These are phyloP conservation scores for Eremochloa ophiuroides DNA, from an alignment of 176 grass and related monocot genomes.

Conservation along the genomic window DNA sequence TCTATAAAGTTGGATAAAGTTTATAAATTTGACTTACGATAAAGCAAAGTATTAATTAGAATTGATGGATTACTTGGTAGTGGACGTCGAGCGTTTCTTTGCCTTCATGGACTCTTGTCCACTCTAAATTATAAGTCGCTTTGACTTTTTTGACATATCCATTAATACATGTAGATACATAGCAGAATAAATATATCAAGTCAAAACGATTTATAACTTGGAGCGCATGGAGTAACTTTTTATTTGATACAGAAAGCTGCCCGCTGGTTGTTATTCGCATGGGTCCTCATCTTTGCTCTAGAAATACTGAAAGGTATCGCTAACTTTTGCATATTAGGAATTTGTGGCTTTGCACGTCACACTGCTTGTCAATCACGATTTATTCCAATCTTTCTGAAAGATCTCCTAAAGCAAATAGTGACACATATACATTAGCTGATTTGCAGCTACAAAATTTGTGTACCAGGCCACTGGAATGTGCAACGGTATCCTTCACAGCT, in stretches of 20 bases:
- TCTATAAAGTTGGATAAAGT: too few species aligned
- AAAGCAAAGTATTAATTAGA: too few species aligned
- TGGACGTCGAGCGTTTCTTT: background rate
- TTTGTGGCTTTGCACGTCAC: background rate
- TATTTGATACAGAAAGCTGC: too few species aligned
- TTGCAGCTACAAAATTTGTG: background rate
- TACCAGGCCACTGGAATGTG: background rate
- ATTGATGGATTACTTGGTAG: background rate
- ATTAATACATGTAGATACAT: too few species aligned
- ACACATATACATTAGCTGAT: background rate
- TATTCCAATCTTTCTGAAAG: background rate
- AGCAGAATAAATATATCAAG: too few species aligned
- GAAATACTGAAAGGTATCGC: background rate
- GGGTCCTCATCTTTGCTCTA: background rate
- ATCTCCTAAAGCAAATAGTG: background rate
- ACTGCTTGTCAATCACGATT: background rate
- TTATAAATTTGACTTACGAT: too few species aligned
- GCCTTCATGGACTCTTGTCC: background rate
- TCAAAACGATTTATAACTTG: too few species aligned
- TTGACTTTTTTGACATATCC: too few species aligned
- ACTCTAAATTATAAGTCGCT: too few species aligned
- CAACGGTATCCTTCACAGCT: background rate
- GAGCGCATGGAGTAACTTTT: too few species aligned
- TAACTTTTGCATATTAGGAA: slow-evolving; percentile 4
- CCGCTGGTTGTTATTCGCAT: too few species aligned